A percentile compares a stretch with the other conserved stretches of the same genome.
Evolutionary conservation across 164 flowering plant species (phyloP).

Genomic region (Euptelea pleiosperma): DNA sequence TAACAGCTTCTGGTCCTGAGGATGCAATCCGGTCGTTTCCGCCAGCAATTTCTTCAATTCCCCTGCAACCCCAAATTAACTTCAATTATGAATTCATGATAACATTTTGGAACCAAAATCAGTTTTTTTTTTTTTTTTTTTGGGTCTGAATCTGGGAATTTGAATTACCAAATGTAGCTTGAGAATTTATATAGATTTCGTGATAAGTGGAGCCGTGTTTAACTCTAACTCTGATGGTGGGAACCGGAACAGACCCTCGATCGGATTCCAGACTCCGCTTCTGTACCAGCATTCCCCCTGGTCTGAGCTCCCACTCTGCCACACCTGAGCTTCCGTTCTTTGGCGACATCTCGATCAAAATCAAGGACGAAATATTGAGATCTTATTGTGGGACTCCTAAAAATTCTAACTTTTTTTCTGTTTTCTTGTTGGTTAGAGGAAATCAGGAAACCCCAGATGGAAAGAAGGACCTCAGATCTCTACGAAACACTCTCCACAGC

Average conservation of each 20-base stretch:
- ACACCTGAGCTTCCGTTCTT: constrained; percentile 17
- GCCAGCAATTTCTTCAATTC: constrained; percentile 83
- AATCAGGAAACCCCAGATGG: constrained; percentile 9
- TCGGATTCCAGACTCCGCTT: constrained; percentile 56
- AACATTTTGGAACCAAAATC: too few species aligned
- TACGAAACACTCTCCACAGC: background rate
- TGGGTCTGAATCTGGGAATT: too few species aligned
- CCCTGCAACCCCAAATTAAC: constrained; percentile 42
- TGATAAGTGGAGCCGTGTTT: constrained; percentile 67
- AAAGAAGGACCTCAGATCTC: constrained; percentile 29
- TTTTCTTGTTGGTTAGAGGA: constrained; percentile 3
- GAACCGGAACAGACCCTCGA: constrained; percentile 38
- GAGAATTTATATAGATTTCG: constrained; percentile 71
- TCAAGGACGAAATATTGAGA: too few species aligned
- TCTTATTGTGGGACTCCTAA: too few species aligned
- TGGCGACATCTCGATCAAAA: constrained; percentile 29
- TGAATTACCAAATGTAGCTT: constrained; percentile 80
- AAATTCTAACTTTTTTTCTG: background rate
- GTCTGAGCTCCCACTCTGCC: constrained; percentile 81
- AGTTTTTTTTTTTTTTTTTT: too few species aligned
- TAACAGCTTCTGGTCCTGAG: constrained; percentile 67
- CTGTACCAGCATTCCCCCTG: constrained; percentile 99
- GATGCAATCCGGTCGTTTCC: constrained; percentile 77
- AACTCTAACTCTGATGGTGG: constrained; percentile 73
- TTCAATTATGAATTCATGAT: too few species aligned